phyloP scores from a whole-genome alignment of 164 flowering plant species.

The Berberis thunbergii region DNA sequence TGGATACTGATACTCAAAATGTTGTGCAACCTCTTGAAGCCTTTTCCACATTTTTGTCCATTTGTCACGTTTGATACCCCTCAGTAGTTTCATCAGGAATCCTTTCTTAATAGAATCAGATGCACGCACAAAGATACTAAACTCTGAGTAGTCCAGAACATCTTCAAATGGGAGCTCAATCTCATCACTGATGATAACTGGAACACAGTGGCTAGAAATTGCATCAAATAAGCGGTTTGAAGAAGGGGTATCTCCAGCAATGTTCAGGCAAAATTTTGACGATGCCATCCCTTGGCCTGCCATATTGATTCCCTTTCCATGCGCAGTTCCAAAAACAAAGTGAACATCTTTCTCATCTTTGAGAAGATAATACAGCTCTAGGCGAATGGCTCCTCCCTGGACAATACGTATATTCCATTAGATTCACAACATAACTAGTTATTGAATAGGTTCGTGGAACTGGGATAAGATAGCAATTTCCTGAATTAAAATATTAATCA shows the following conservation, averaged over 20 bases:
- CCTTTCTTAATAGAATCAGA: conserved; percentile 61
- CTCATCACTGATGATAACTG: conserved; percentile 82
- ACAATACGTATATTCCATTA: conserved; percentile 1
- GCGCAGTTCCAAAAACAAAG: conserved; percentile 60
- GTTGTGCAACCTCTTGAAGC: conserved; percentile 46
- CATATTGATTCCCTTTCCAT: conserved; percentile 39
- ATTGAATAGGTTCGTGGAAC: not conserved
- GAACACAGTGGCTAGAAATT: conserved; percentile 80
- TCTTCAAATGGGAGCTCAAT: conserved; percentile 94
- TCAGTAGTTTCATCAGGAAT: conserved; percentile 51
- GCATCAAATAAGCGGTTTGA: conserved; percentile 92
- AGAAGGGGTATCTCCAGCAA: conserved; percentile 96
- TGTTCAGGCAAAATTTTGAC: conserved; percentile 79
- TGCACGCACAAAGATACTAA: conserved; percentile 59
- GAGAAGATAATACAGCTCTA: conserved; percentile 74
- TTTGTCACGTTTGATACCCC: conserved; percentile 37
- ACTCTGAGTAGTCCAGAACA: conserved; percentile 67
- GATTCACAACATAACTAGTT: not conserved
- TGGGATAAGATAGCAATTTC: too few species aligned
- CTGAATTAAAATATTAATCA: too few species aligned
- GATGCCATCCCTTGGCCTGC: conserved; percentile 77
- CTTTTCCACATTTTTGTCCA: conserved; percentile 83
- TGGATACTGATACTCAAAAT: conserved; percentile 72
- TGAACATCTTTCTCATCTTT: conserved; percentile 82
- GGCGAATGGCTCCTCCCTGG: conserved; percentile 82